phyloP scores from a whole-genome alignment of 2,329 filamentous ascomycete genomes.

The Phaeosphaeria sp. region DNA sequence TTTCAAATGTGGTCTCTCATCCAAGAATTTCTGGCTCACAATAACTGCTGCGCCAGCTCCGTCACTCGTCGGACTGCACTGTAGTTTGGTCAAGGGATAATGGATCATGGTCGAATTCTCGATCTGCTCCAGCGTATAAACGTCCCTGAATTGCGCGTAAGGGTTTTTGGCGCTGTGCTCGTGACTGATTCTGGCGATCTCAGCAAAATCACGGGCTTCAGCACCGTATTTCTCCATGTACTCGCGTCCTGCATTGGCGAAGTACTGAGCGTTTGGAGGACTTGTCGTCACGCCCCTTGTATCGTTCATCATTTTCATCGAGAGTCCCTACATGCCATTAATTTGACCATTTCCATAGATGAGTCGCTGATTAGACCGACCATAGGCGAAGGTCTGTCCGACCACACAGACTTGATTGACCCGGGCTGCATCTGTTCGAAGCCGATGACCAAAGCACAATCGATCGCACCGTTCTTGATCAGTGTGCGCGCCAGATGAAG shows the following conservation, averaged over 20 bases:
- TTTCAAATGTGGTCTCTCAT: conserved; percentile 79
- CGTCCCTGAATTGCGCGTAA: conserved; percentile 92
- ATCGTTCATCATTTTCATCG: conserved; percentile 78
- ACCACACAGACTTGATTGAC: conserved; percentile 78
- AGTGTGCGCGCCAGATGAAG: conserved; percentile 80
- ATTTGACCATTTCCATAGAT: background rate
- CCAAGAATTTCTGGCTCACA: conserved; percentile 86
- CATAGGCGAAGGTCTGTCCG: conserved; percentile 80
- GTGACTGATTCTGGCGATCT: conserved; percentile 92
- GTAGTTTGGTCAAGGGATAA: conserved; percentile 88
- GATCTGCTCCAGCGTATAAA: conserved; percentile 86
- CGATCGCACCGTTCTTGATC: conserved; percentile 77
- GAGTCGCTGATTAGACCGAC: background rate
- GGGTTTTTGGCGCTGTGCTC: conserved; percentile 87
- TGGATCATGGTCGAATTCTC: conserved; percentile 77
- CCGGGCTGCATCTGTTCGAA: conserved; percentile 98
- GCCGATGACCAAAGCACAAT: conserved; percentile 88
- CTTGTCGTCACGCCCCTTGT: conserved; percentile 80
- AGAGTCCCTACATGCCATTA: conserved; percentile 58
- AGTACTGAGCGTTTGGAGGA: conserved; percentile 87
- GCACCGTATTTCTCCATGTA: conserved; percentile 97
- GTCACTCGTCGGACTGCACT: conserved; percentile 95
- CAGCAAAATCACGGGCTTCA: conserved; percentile 82
- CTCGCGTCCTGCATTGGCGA: conserved; percentile 89
- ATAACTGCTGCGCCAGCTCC: conserved; percentile 87